Percentiles rank a stretch among this genome's conserved stretches.
Evolutionary conservation across 192 early-diverging fungal species (phyloP).

Genomic region (Coemansia umbellata): DNA sequence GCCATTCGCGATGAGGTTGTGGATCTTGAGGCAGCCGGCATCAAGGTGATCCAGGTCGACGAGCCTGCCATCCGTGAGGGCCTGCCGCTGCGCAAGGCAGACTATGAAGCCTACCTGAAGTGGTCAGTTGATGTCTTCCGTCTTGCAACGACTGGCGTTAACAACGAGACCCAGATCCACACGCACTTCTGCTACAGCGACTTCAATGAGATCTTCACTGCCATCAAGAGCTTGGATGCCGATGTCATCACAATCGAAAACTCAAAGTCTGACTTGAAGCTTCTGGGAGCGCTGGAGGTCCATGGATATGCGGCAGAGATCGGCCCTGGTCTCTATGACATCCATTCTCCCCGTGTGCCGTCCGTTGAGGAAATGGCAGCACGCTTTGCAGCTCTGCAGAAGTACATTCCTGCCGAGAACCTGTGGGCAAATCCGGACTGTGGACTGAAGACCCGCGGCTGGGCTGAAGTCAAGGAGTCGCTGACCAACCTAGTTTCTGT

Average conservation of each 20-base stretch:
- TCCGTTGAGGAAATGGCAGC: slow-evolving; percentile 82
- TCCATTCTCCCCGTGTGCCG: slow-evolving; percentile 97
- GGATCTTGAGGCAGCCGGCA: slow-evolving; percentile 90
- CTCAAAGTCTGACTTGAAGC: slow-evolving; percentile 95
- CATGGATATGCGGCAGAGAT: slow-evolving; percentile 86
- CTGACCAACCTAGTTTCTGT: slow-evolving; percentile 83
- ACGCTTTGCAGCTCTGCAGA: slow-evolving; percentile 76
- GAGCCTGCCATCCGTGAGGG: slow-evolving; percentile 99
- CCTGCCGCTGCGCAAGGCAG: slow-evolving; percentile 81
- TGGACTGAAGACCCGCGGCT: slow-evolving; percentile 94
- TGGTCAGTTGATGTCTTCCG: slow-evolving; percentile 96
- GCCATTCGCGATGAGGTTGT: slow-evolving; percentile 95
- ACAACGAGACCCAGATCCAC: slow-evolving; percentile 91
- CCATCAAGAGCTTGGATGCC: slow-evolving; percentile 88
- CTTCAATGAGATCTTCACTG: slow-evolving; percentile 97
- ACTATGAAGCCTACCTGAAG: slow-evolving; percentile 87
- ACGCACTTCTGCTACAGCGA: slow-evolving; percentile 99
- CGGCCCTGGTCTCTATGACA: slow-evolving; percentile 97
- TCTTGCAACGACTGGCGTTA: slow-evolving; percentile 81
- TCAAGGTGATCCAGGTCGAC: slow-evolving; percentile 94
- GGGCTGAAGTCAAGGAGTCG: slow-evolving; percentile 87
- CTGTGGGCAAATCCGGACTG: slow-evolving; percentile 99
- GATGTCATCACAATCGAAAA: slow-evolving; percentile 99
- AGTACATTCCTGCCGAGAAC: slow-evolving; percentile 74
- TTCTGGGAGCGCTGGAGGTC: slow-evolving; percentile 79